Conservation (phyloP, 2,329 filamentous ascomycete genomes). For the Sclerotiophoma versabilis region DNA sequence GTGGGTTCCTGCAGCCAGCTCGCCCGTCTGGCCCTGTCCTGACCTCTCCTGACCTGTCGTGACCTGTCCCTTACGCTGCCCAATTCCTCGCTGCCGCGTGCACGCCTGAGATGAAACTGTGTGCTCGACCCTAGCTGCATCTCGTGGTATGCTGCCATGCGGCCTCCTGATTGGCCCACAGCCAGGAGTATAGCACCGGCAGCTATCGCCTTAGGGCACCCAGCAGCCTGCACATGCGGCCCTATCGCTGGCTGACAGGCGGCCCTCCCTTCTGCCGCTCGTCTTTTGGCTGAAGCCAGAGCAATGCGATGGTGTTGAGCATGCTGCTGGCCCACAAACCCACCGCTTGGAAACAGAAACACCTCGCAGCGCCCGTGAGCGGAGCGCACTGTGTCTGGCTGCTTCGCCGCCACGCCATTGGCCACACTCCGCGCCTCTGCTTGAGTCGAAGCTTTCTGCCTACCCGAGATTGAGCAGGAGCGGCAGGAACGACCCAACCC, state of each 20-base stretch:
- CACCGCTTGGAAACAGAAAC: conserved; percentile 6
- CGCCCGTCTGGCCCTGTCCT: not conserved
- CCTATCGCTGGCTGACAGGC: conserved; percentile 12
- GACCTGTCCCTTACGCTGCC: not conserved
- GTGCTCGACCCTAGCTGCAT: conserved; percentile 9
- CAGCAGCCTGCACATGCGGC: conserved; percentile 10
- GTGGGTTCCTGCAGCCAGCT: conserved; percentile 12
- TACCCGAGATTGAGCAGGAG: conserved; percentile 11
- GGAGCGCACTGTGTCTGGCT: not conserved
- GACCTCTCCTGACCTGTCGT: not conserved
- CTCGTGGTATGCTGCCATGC: not conserved
- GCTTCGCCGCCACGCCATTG: conserved; percentile 1
- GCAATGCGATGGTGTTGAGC: conserved; percentile 1
- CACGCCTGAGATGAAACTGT: conserved; percentile 7
- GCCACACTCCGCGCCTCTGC: conserved; percentile 1
- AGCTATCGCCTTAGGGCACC: conserved; percentile 9
- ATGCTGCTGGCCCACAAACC: conserved; percentile 6
- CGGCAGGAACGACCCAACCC: conserved; percentile 10
- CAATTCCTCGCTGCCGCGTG: conserved; percentile 6
- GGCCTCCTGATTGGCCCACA: conserved; percentile 1
- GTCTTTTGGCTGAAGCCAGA: conserved; percentile 4
- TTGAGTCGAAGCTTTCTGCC: conserved; percentile 16
- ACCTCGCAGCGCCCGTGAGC: not conserved
- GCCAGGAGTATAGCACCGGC: conserved; percentile 2
- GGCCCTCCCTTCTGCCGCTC: conserved; percentile 12